Conservation (phyloP, 2,329 filamentous ascomycete genomes). For the Penicillium brasilianum region DNA sequence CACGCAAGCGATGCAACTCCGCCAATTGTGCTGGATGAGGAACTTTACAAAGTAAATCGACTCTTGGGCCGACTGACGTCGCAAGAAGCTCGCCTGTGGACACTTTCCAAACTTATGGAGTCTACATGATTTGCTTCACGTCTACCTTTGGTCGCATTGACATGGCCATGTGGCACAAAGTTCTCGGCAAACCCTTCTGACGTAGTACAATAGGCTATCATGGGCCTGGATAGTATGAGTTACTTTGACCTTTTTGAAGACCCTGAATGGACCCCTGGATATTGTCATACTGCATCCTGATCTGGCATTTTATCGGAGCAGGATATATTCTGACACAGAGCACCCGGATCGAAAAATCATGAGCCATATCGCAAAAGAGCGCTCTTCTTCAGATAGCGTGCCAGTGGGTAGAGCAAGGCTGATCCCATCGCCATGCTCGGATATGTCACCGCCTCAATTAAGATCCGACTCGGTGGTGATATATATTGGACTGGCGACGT, state of each 20-base stretch:
- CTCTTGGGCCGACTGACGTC: background rate
- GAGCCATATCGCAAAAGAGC: no score
- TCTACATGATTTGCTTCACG: background rate
- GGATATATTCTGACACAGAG: background rate
- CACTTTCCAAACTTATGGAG: background rate
- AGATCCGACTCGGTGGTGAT: background rate
- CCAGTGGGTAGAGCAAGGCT: no score
- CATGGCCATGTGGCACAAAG: background rate
- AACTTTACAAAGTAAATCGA: background rate
- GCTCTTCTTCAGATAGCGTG: no score
- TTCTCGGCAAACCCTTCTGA: background rate
- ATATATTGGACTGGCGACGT: background rate
- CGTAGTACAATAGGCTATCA: no score
- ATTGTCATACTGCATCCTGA: background rate
- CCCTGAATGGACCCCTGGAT: background rate
- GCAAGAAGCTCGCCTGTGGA: background rate
- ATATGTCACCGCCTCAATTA: background rate
- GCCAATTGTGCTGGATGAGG: background rate
- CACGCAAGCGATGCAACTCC: conserved; percentile 9
- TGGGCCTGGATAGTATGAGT: no score
- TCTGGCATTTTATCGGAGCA: background rate
- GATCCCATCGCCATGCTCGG: background rate
- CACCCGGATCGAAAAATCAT: no score
- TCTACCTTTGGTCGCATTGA: background rate
- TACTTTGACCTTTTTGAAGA: background rate